Percentiles rank a stretch among this genome's conserved stretches.
phyloP scores from a whole-genome alignment of 139 green algal species.

The Coccomyxa sp. region DNA sequence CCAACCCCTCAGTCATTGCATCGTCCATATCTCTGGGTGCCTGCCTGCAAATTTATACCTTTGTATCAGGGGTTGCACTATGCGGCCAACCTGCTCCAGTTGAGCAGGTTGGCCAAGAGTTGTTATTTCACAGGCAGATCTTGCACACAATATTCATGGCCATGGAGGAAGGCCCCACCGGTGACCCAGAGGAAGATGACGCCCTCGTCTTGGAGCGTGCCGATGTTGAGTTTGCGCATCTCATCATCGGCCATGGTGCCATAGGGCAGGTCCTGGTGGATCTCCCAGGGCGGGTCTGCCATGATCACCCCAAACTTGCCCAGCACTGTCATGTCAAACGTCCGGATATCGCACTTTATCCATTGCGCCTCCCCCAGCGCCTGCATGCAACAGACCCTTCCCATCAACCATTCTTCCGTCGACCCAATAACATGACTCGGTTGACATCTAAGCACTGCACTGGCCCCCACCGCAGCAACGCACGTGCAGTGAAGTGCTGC shows the following conservation, averaged over 20 bases:
- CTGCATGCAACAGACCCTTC: slow-evolving; percentile 11
- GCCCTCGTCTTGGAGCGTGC: slow-evolving; percentile 69
- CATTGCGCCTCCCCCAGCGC: slow-evolving; percentile 68
- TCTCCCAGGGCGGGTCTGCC: slow-evolving; percentile 81
- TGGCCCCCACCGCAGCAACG: no score
- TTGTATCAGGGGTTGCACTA: no score
- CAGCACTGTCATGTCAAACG: slow-evolving; percentile 72
- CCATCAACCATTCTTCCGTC: no score
- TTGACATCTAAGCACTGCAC: no score
- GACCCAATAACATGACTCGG: no score
- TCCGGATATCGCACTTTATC: slow-evolving; percentile 78
- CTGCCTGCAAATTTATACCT: no score
- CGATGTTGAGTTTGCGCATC: slow-evolving; percentile 67
- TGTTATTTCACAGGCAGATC: not conserved
- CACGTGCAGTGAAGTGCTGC: no score
- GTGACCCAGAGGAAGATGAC: slow-evolving; percentile 90
- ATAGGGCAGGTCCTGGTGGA: slow-evolving; percentile 83
- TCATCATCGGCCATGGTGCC: slow-evolving; percentile 85
- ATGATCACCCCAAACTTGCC: slow-evolving; percentile 87
- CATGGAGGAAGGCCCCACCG: slow-evolving; percentile 25
- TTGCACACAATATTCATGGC: not conserved
- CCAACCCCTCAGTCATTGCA: not conserved
- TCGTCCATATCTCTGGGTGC: not conserved
- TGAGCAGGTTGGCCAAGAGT: no score
- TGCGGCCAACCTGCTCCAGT: no score